Evolutionary conservation across 495 filamentous ascomycete species (phyloP).

Genomic region (Tetracladium setigerum): DNA sequence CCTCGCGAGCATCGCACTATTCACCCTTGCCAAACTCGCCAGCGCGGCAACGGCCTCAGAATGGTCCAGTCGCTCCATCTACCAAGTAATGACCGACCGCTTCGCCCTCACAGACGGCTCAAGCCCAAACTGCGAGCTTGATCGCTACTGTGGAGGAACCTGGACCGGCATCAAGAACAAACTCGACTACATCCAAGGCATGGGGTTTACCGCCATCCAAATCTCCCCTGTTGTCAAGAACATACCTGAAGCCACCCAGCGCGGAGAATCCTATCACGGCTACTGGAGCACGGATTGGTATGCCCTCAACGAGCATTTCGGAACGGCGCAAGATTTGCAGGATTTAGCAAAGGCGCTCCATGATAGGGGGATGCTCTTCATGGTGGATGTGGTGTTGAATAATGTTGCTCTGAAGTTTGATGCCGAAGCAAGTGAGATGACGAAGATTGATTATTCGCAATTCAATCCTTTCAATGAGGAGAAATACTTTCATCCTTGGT

Average conservation of each 20-base stretch:
- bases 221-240: constrained; percentile 65
- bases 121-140: constrained; percentile 42
- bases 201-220: constrained; percentile 80
- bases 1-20: constrained; percentile 3
- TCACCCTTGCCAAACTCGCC: neutral
- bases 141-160: constrained; percentile 68
- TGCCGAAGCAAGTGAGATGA: neutral
- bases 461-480: neutral
- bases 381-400: constrained; percentile 67
- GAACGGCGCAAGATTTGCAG: constrained; percentile 55
- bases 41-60: constrained; percentile 22
- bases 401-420: constrained; percentile 28
- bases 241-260: constrained; percentile 22
- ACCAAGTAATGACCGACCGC: constrained; percentile 69
- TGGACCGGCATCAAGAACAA: constrained; percentile 65
- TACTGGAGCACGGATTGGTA: constrained; percentile 69
- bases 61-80: constrained; percentile 61
- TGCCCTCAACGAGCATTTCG: constrained; percentile 53
- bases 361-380: constrained; percentile 44
- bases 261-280: constrained; percentile 57
- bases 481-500: constrained; percentile 59
- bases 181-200: constrained; percentile 63
- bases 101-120: constrained; percentile 62
- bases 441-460: constrained; percentile 46
- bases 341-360: constrained; percentile 50